These are phyloP conservation scores for Rhodotorula diobovata DNA, from an alignment of 768 basidiomycete species.

Conservation along the genomic window DNA sequence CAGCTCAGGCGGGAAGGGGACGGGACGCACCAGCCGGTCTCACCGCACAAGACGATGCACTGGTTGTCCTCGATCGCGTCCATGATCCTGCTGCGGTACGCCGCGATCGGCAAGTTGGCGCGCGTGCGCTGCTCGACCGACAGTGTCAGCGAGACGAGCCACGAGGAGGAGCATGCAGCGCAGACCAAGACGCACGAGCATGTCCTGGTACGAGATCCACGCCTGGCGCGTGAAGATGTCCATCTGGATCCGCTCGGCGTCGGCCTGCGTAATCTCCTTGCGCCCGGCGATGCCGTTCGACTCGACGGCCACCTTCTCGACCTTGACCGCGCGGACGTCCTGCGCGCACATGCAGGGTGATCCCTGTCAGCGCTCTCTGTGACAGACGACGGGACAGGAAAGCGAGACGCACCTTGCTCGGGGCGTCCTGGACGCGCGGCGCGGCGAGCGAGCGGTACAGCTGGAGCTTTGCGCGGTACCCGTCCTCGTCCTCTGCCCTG, in stretches of 20 bases:
- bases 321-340: slow-evolving; percentile 9
- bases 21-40: slow-evolving; percentile 63
- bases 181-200: slow-evolving; percentile 63
- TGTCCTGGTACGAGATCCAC: slow-evolving; percentile 70
- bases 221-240: slow-evolving; percentile 62
- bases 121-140: slow-evolving; percentile 60
- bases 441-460: slow-evolving; percentile 63
- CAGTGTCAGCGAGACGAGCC: not conserved
- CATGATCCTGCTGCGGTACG: slow-evolving; percentile 69
- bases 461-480: slow-evolving; percentile 68
- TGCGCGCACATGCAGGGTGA: not conserved
- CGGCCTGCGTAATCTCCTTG: slow-evolving; percentile 24
- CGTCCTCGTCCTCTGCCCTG: slow-evolving; percentile 59
- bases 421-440: slow-evolving; percentile 16
- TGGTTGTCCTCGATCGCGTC: slow-evolving; percentile 67
- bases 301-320: slow-evolving; percentile 10
- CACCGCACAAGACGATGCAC: slow-evolving; percentile 79
- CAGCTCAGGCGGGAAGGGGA: slow-evolving; percentile 5
- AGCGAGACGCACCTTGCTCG: slow-evolving; percentile 10
- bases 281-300: slow-evolving; percentile 5
- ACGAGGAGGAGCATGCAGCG: not conserved
- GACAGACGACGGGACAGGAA: too few relatives aligned
- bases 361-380: too few relatives aligned
- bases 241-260: slow-evolving; percentile 56
- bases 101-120: slow-evolving; percentile 75